phyloP scores from a whole-genome alignment of 345 rosid species.

The Syzygium aromaticum region DNA sequence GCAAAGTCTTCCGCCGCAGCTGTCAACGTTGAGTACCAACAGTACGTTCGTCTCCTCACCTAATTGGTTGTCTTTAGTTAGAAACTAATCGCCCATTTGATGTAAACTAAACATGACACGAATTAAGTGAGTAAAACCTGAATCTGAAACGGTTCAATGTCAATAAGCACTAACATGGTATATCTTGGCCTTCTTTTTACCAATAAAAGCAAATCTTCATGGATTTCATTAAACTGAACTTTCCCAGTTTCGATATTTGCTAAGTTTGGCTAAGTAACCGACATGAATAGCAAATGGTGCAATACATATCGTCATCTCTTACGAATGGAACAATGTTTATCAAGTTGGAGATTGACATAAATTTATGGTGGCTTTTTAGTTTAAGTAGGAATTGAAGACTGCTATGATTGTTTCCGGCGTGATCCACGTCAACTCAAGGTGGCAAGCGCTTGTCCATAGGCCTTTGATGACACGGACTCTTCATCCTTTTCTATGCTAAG shows the following conservation, averaged over 20 bases:
- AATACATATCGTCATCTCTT: background rate
- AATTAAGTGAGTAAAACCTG: background rate
- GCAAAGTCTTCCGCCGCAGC: slow-evolving; percentile 8
- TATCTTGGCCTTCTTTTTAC: background rate
- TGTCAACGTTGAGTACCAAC: slow-evolving; percentile 35
- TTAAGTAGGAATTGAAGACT: too few species aligned
- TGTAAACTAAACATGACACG: rapidly evolving
- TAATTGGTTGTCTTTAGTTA: background rate
- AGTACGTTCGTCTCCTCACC: slow-evolving; percentile 19
- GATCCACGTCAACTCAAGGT: background rate
- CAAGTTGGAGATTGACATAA: too few species aligned
- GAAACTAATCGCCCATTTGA: rapidly evolving
- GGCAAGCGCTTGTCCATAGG: background rate
- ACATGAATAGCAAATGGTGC: background rate
- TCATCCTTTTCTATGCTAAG: background rate
- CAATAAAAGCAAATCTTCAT: background rate
- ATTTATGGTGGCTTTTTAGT: too few species aligned
- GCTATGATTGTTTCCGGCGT: background rate
- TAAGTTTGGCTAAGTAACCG: background rate
- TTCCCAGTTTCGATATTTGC: background rate
- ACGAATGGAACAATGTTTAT: background rate
- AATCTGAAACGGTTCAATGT: background rate
- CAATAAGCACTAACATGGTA: background rate
- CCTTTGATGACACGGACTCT: background rate
- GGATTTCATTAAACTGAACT: background rate